A percentile compares a stretch with the other conserved stretches of the same genome.
Conservation (phyloP, 106 monocot species). For the Posidonia australis region DNA sequence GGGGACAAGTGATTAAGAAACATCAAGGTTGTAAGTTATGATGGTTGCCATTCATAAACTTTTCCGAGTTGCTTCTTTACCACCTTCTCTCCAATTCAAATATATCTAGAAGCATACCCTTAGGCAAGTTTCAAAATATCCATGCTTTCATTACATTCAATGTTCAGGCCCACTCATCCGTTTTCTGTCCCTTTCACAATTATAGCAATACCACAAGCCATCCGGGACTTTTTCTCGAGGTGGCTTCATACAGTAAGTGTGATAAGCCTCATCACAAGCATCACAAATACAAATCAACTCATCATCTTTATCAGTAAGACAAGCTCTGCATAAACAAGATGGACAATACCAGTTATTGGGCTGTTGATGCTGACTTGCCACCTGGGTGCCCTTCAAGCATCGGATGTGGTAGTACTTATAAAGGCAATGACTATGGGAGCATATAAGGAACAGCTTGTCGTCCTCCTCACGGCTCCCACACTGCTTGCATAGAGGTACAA, state of each 20-base stretch:
- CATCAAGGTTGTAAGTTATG: no score
- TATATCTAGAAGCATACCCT: no score
- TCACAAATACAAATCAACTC: conserved; percentile 17
- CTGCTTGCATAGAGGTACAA: conserved; percentile 7
- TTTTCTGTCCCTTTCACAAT: conserved; percentile 5
- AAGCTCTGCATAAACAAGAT: conserved; percentile 23
- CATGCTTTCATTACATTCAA: no score
- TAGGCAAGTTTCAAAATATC: no score
- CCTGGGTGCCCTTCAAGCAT: conserved; percentile 16
- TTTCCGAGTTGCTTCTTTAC: no score
- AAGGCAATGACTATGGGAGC: conserved; percentile 13
- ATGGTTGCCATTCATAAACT: no score
- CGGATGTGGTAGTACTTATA: conserved; percentile 24
- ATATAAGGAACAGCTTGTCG: conserved; percentile 13
- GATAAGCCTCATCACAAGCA: conserved; percentile 19
- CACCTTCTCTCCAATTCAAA: no score
- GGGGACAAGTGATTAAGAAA: no score
- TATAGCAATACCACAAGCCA: conserved; percentile 17
- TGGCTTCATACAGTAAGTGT: conserved; percentile 24
- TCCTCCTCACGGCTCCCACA: conserved; percentile 16
- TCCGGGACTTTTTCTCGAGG: conserved; percentile 9
- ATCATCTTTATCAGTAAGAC: conserved; percentile 16
- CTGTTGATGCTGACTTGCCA: conserved; percentile 13
- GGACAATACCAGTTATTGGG: conserved; percentile 19
- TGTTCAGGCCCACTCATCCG: no score